phyloP scores from a whole-genome alignment of 1,284 basidiomycete genomes.

The Phellinidium pouzarii region DNA sequence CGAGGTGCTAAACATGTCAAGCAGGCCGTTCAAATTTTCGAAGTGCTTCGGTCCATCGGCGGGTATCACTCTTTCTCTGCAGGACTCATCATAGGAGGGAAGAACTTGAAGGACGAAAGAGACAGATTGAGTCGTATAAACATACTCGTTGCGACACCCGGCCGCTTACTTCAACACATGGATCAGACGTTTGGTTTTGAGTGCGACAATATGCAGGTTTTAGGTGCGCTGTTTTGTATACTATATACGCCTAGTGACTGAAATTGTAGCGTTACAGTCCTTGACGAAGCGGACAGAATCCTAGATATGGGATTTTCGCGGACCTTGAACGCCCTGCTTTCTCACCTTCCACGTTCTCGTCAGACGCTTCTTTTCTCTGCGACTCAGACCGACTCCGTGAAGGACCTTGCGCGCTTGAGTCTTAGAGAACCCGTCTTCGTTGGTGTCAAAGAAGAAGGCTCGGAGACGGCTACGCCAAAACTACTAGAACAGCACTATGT shows the following conservation, averaged over 20 bases:
- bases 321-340: constrained; percentile 85
- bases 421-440: constrained; percentile 81
- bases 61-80: constrained; percentile 90
- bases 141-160: constrained; percentile 95
- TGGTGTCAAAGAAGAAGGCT: constrained; percentile 48
- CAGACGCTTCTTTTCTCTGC: constrained; percentile 97
- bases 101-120: constrained; percentile 90
- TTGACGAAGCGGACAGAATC: constrained; percentile 96
- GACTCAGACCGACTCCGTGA: constrained; percentile 89
- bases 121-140: constrained; percentile 92
- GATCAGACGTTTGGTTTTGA: constrained; percentile 97
- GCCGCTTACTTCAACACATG: constrained; percentile 93
- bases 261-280: constrained; percentile 43
- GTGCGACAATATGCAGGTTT: constrained; percentile 81
- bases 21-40: constrained; percentile 95
- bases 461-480: constrained; percentile 45
- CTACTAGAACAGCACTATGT: constrained; percentile 90
- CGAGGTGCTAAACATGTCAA: neutral
- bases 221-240: constrained; percentile 54
- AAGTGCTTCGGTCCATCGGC: constrained; percentile 89
- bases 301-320: constrained; percentile 94
- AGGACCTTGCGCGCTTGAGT: constrained; percentile 85
- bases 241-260: neutral
- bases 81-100: constrained; percentile 94
- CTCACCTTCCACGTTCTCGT: constrained; percentile 77